phyloP scores from a whole-genome alignment of 352 stramenopile genomes.

The Phytophthora uliginosa region DNA sequence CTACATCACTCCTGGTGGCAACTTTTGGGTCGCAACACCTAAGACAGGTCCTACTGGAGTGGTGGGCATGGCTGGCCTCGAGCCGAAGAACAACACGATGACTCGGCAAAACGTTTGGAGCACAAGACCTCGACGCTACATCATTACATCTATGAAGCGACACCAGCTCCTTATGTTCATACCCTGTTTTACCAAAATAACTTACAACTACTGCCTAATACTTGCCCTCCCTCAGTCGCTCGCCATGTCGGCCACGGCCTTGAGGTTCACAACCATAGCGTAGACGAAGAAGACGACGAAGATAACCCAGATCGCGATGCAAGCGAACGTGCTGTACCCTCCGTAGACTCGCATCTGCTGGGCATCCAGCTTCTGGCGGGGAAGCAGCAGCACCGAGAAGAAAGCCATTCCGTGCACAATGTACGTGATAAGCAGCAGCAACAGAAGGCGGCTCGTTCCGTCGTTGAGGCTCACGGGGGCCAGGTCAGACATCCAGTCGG shows the following conservation, averaged over 20 bases:
- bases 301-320: slow-evolving; percentile 61
- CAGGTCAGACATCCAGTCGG: slow-evolving; percentile 50
- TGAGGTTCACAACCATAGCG: slow-evolving; percentile 60
- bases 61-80: slow-evolving; percentile 41
- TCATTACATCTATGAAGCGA: slow-evolving; percentile 4
- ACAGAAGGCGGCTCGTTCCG: slow-evolving; percentile 36
- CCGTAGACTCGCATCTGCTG: slow-evolving; percentile 76
- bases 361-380: slow-evolving; percentile 68
- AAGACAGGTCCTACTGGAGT: slow-evolving; percentile 25
- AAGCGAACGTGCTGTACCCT: slow-evolving; percentile 65
- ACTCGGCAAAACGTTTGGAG: neutral
- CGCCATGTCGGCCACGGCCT: slow-evolving; percentile 49
- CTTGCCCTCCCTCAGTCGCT: slow-evolving; percentile 15
- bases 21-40: slow-evolving; percentile 58
- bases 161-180: slow-evolving; percentile 13
- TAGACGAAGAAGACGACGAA: slow-evolving; percentile 74
- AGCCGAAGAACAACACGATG: slow-evolving; percentile 26
- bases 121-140: neutral
- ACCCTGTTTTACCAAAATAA: slow-evolving; percentile 30
- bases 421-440: slow-evolving; percentile 66
- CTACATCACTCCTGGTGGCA: slow-evolving; percentile 50
- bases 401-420: slow-evolving; percentile 62
- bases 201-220: slow-evolving; percentile 27
- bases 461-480: slow-evolving; percentile 37
- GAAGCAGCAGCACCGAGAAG: slow-evolving; percentile 64